A percentile compares a stretch with the other conserved stretches of the same genome.
phyloP scores from a whole-genome alignment of 2,329 filamentous ascomycete species.

The Pseudocercospora musae region DNA sequence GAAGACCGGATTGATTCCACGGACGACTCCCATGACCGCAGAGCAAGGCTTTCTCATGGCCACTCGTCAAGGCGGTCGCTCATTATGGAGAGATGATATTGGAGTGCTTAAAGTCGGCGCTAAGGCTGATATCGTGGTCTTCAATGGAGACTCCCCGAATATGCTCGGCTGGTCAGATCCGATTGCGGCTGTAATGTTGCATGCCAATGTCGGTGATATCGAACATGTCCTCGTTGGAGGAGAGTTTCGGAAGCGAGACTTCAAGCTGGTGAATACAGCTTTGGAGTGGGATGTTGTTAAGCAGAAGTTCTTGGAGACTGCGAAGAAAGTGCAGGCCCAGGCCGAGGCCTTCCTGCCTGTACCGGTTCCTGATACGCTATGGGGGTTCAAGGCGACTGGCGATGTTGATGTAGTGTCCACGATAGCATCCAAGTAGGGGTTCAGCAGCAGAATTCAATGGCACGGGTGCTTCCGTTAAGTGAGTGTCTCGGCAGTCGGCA shows the following conservation, averaged over 20 bases:
- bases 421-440: constrained; percentile 28
- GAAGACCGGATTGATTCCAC: constrained; percentile 43
- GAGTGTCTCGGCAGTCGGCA: too few species aligned
- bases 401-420: constrained; percentile 5
- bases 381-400: constrained; percentile 10
- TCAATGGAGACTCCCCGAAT: constrained; percentile 48
- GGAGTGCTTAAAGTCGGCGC: constrained; percentile 50
- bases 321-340: constrained; percentile 8
- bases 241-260: constrained; percentile 47
- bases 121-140: constrained; percentile 55
- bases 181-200: constrained; percentile 55
- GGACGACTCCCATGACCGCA: constrained; percentile 51
- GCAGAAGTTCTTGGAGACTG: constrained; percentile 13
- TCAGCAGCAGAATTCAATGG: too few species aligned
- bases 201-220: constrained; percentile 54
- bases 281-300: constrained; percentile 9
- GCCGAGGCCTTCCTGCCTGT: constrained; percentile 2
- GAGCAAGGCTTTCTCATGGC: constrained; percentile 56
- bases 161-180: constrained; percentile 56
- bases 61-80: constrained; percentile 52
- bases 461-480: too few species aligned
- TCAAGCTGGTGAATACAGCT: constrained; percentile 23
- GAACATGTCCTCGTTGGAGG: constrained; percentile 52
- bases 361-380: constrained; percentile 14
- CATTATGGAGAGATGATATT: constrained; percentile 51